Evolutionary conservation across 2,329 filamentous ascomycete species (phyloP), one percentile per base, ranked within the genome.

Genomic region (Alternaria alternata): DNA sequence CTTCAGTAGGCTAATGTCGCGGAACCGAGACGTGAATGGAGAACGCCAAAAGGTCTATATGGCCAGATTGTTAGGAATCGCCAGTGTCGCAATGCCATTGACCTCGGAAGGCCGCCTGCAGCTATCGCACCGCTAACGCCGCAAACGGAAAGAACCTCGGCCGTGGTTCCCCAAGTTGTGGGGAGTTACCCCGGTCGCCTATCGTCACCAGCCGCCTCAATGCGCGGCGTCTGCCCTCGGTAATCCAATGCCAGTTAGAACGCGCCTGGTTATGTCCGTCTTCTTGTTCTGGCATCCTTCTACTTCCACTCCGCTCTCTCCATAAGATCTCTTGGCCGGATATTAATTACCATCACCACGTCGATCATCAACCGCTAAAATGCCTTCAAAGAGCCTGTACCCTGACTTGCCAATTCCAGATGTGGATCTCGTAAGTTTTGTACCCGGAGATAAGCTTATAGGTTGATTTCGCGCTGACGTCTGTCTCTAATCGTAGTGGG

Each of bases 321-420:
- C 38, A 28, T 53, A 30, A 42, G 9, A 36, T 20, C 36, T 36
- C 42, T 41, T 38, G 44, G 47, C 39, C 38, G 20, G 30, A 32
- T 39, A 38, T 24, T 49, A 20, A 36, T 12, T 14, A 6, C 12
- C 12, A 14, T 36, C 32, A 36, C 32, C 32, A 36, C 32, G 32
- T 36, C 32, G 11, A 49, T 39, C 42, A 41, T 44, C 48, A 54
- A 67, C 46, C 42, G 20, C 54, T 54, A 69, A 58, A 9, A 96
- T 96, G 93, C 90, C 91, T 62, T 84, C 89, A 71, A 82, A 87
- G 47, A 93, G 92, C 3, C 80, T 81, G 1, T 92, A 89, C 73
- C 83, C 88, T 1, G 77, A 83, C 7, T 71, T 95, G 38, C 82
- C 88, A 20, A 89, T 97, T 41, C 93, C 94, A 0, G 81, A 90